phyloP scores from a whole-genome alignment of 805 yeast genomes.

The Candida qinlingensis region DNA sequence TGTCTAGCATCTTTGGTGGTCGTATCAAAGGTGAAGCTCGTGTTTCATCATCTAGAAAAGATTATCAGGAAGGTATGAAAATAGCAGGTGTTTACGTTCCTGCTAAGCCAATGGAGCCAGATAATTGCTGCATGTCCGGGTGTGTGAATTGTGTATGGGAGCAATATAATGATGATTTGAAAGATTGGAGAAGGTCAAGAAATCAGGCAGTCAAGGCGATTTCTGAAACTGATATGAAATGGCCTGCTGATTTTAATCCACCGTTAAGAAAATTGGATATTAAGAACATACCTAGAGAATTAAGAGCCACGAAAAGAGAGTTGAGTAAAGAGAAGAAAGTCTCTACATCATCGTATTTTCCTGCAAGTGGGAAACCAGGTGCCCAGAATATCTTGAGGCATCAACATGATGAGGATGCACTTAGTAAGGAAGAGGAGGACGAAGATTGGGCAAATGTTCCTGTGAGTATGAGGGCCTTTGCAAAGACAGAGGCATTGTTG shows the following conservation, averaged over 20 bases:
- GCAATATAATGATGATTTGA: constrained; percentile 77
- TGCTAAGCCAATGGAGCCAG: constrained; percentile 82
- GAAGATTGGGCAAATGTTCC: constrained; percentile 62
- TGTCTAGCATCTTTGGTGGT: constrained; percentile 49
- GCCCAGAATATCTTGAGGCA: constrained; percentile 25
- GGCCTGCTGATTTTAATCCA: constrained; percentile 66
- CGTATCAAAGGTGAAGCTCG: constrained; percentile 49
- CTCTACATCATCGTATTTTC: constrained; percentile 29
- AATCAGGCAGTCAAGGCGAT: constrained; percentile 51
- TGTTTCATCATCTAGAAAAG: constrained; percentile 30
- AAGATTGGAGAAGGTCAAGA: constrained; percentile 68
- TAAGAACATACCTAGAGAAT: constrained; percentile 39
- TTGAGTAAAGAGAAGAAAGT: constrained; percentile 20
- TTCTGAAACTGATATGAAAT: constrained; percentile 37
- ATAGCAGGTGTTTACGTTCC: constrained; percentile 74
- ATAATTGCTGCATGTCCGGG: constrained; percentile 96
- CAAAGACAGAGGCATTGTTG: constrained; percentile 70
- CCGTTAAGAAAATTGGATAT: constrained; percentile 38
- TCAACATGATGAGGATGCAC: constrained; percentile 21
- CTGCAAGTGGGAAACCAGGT: constrained; percentile 27
- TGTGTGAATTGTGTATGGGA: constrained; percentile 98
- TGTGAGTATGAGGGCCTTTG: constrained; percentile 71
- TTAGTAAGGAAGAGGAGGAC: constrained; percentile 29
- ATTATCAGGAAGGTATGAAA: constrained; percentile 14
- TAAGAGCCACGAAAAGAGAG: constrained; percentile 26